phyloP scores from a whole-genome alignment of 495 filamentous ascomycete species.

The Talaromyces adpressus region DNA sequence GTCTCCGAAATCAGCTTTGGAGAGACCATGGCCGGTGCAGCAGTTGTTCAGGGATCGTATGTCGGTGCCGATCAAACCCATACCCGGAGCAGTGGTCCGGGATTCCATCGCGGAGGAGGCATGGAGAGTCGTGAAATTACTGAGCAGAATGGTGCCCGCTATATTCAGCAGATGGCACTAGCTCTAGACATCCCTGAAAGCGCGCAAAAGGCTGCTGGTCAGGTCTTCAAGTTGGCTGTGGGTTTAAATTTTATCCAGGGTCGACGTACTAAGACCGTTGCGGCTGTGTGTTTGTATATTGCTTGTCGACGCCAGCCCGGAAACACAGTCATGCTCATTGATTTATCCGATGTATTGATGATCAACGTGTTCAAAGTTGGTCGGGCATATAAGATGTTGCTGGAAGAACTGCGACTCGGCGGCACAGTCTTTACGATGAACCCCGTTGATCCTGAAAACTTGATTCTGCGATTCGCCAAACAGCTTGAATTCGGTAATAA shows the following conservation, averaged over 20 bases:
- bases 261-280: constrained; percentile 74
- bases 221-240: constrained; percentile 72
- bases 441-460: constrained; percentile 69
- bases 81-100: constrained; percentile 52
- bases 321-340: constrained; percentile 76
- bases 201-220: constrained; percentile 54
- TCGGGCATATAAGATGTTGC: constrained; percentile 69
- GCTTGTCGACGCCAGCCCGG: constrained; percentile 64
- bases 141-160: constrained; percentile 56
- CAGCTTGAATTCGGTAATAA: constrained; percentile 80
- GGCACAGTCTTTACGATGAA: constrained; percentile 44
- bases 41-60: constrained; percentile 84
- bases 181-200: constrained; percentile 49
- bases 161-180: constrained; percentile 43
- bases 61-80: constrained; percentile 74
- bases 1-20: constrained; percentile 88
- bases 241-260: constrained; percentile 77
- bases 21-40: constrained; percentile 73
- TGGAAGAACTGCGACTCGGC: constrained; percentile 53
- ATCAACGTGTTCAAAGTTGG: constrained; percentile 90
- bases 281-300: constrained; percentile 80
- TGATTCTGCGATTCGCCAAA: constrained; percentile 82
- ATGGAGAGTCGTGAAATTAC: constrained; percentile 64
- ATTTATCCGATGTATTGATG: constrained; percentile 79
- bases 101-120: constrained; percentile 47